Evolutionary conservation across 768 basidiomycete species (phyloP), one percentile per base, ranked within the genome.

Genomic region (Lepiota subincarnata): DNA sequence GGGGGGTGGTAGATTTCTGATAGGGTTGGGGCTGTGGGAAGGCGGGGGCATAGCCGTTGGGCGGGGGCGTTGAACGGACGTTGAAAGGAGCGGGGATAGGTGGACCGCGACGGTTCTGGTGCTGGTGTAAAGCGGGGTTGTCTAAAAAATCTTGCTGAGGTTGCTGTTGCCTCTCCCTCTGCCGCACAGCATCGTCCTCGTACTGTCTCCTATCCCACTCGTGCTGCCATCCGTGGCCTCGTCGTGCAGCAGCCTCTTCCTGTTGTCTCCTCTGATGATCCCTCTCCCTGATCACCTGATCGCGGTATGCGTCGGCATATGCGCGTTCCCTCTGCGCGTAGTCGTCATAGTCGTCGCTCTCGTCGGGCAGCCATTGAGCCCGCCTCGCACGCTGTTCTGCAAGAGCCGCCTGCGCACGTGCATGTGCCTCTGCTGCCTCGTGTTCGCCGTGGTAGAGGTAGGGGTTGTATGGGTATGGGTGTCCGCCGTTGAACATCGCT

Each of bases 311-410:
- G 16, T 72, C 65, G 10, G 75, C 63, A 28, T 70, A 69, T 4
- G 66, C 61, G 11, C 67, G 59, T 47, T 73, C 68, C 11, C 64
- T 67, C 37, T 60, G 60, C 46, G 57, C 59, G 38, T 64, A 62
- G 13, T 62, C 64, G 46, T 62, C 61, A 19, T 65, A 65, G 40
- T 68, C 66, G 38, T 64, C 64, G 16, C 64, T 62, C 43, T 75
- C 75, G 13, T 71, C 68, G 4, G 75, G 76, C 24, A 77, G 68
- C 53, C 73, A 77, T 48, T 70, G 66, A 10, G 70, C 66, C 36
- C 71, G 65, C 16, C 70, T 69, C 1, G 66, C 63, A 18, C 70
- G 72, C 35, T 65, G 66, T 18, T 69, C 69, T 5, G 70, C 72
- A 14, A 69, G 55, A 34, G 65, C 65, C n/a, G 65, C 65, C 16